These are phyloP conservation scores for Corynespora cassiicola DNA, from an alignment of 2,329 filamentous ascomycete genomes.

Conservation along the genomic window DNA sequence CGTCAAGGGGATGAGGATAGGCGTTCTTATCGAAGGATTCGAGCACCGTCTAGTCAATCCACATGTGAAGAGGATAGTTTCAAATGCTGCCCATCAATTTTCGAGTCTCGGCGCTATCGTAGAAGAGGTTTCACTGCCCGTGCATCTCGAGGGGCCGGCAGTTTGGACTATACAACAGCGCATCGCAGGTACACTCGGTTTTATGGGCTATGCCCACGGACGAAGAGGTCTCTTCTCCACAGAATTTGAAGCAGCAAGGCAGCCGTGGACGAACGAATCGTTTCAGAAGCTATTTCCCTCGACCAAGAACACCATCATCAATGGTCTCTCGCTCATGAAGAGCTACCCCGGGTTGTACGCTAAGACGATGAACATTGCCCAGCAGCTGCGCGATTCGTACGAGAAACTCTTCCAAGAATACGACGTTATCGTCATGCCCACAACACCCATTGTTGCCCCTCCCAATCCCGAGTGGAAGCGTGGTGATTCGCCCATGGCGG, in stretches of 20 bases:
- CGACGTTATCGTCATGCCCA: conserved; percentile 52
- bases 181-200: conserved; percentile 52
- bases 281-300: conserved; percentile 57
- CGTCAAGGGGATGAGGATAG: conserved; percentile 31
- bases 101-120: conserved; percentile 56
- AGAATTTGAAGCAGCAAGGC: conserved; percentile 50
- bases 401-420: conserved; percentile 42
- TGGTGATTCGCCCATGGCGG: conserved; percentile 34
- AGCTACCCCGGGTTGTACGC: conserved; percentile 47
- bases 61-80: conserved; percentile 49
- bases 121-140: conserved; percentile 32
- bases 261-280: conserved; percentile 56
- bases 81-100: conserved; percentile 48
- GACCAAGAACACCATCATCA: conserved; percentile 56
- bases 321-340: conserved; percentile 48
- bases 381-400: conserved; percentile 48
- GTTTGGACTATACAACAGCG: conserved; percentile 46
- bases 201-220: conserved; percentile 35
- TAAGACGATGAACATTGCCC: conserved; percentile 50
- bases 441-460: conserved; percentile 33
- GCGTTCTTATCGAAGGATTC: conserved; percentile 33
- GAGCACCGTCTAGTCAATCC: conserved; percentile 40
- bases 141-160: conserved; percentile 48
- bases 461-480: conserved; percentile 29
- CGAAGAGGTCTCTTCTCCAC: conserved; percentile 27